phyloP scores from a whole-genome alignment of 352 stramenopile species.

The Sclerospora graminicola region DNA sequence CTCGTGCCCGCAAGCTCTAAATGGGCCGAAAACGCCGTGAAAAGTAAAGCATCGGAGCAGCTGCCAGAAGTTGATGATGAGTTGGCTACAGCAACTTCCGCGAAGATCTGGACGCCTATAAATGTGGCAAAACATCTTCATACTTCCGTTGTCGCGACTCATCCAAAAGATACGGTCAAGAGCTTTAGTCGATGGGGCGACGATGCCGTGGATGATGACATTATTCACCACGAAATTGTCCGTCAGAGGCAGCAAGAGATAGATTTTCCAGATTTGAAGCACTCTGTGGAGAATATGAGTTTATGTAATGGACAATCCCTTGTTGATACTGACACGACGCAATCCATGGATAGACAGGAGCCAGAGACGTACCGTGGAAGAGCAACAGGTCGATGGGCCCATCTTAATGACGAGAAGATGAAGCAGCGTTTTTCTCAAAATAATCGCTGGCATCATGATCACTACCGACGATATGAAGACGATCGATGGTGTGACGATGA shows the following conservation, averaged over 20 bases:
- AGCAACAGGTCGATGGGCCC: constrained; percentile 17
- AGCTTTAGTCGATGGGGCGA: constrained; percentile 54
- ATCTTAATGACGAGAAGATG: constrained; percentile 12
- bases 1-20: constrained; percentile 28
- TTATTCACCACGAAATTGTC: constrained; percentile 21
- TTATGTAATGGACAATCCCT: constrained; percentile 2
- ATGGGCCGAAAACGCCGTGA: constrained; percentile 24
- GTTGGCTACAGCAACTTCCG: background rate
- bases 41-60: constrained; percentile 1
- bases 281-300: constrained; percentile 13
- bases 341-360: background rate
- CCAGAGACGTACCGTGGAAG: constrained; percentile 11
- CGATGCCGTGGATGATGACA: constrained; percentile 62
- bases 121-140: constrained; percentile 21
- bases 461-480: constrained; percentile 2
- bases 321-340: constrained; percentile 3
- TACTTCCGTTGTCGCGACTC: background rate
- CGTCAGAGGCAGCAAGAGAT: constrained; percentile 17
- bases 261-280: constrained; percentile 35
- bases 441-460: constrained; percentile 7
- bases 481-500: constrained; percentile 3
- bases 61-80: background rate
- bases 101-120: constrained; percentile 20
- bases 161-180: background rate
- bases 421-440: constrained; percentile 6